Evolutionary conservation across 192 early-diverging fungal genomes (phyloP).

Genomic region (Gonapodya sp.): DNA sequence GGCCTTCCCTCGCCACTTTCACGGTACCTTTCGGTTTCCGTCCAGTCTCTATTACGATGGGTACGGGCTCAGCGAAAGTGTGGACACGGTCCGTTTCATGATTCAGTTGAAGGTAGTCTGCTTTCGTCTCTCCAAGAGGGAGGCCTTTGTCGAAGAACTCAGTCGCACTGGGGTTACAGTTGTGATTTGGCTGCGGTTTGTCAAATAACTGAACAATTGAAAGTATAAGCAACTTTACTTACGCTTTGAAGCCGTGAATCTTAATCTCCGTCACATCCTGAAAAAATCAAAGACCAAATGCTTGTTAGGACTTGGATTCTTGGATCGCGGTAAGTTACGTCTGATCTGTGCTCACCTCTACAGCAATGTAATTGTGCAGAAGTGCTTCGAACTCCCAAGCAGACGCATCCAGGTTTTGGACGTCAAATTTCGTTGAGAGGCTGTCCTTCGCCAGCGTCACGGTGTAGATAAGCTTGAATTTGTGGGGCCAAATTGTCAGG

Average conservation of each 20-base stretch:
- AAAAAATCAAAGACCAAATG: too few species aligned
- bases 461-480: background rate
- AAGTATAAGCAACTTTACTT: background rate
- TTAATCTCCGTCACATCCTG: background rate
- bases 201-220: background rate
- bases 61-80: background rate
- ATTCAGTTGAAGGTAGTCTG: background rate
- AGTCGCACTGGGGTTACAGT: background rate
- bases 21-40: background rate
- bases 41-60: background rate
- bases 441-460: background rate
- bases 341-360: background rate
- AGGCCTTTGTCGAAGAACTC: background rate
- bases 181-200: background rate
- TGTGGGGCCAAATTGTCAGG: background rate
- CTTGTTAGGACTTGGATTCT: too few species aligned
- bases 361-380: conserved; percentile 7
- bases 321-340: too few species aligned
- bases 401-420: background rate
- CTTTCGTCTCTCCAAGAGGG: background rate
- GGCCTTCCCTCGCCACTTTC: background rate
- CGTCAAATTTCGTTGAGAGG: background rate
- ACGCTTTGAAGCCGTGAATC: background rate
- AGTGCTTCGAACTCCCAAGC: background rate
- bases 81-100: background rate